A percentile compares a stretch with the other conserved stretches of the same genome.
These are phyloP conservation scores for Achaetomiella virescens DNA, from an alignment of 495 filamentous ascomycete species.

Conservation along the genomic window DNA sequence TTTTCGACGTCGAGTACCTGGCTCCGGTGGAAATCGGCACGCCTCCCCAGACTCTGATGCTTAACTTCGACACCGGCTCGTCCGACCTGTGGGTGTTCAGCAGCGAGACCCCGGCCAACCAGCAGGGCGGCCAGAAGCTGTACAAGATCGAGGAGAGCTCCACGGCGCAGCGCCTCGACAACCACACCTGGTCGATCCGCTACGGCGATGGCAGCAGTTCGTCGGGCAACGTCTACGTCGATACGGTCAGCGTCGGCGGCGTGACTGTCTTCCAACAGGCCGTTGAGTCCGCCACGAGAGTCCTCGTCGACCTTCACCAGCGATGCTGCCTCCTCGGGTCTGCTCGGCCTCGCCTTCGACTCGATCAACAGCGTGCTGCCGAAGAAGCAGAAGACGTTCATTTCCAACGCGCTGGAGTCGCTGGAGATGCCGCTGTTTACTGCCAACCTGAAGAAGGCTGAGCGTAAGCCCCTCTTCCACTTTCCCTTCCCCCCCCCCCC, in stretches of 20 bases:
- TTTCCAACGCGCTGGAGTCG: constrained; percentile 57
- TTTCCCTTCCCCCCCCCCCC: background rate
- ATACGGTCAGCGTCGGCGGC: constrained; percentile 69
- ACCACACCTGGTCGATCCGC: constrained; percentile 58
- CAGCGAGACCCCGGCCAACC: constrained; percentile 37
- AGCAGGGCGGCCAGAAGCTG: constrained; percentile 47
- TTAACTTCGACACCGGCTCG: constrained; percentile 74
- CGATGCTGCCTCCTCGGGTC: constrained; percentile 57
- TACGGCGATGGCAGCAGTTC: constrained; percentile 72
- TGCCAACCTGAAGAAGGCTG: constrained; percentile 56
- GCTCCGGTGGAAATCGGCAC: constrained; percentile 63
- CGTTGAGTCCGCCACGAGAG: constrained; percentile 60
- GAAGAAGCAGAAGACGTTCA: constrained; percentile 61
- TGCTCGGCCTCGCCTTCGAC: constrained; percentile 71
- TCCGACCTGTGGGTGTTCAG: constrained; percentile 64
- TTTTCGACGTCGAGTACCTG: constrained; percentile 65
- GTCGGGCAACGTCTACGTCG: constrained; percentile 63
- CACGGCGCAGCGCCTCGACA: constrained; percentile 45
- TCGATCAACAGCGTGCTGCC: constrained; percentile 66
- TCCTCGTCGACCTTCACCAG: constrained; percentile 60
- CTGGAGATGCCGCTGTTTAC: constrained; percentile 66
- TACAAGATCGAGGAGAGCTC: constrained; percentile 50
- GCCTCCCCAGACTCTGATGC: constrained; percentile 59
- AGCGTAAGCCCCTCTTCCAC: constrained; percentile 7
- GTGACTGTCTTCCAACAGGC: constrained; percentile 62